phyloP scores from a whole-genome alignment of 352 stramenopile species.

The Thalassiosira hispida region DNA sequence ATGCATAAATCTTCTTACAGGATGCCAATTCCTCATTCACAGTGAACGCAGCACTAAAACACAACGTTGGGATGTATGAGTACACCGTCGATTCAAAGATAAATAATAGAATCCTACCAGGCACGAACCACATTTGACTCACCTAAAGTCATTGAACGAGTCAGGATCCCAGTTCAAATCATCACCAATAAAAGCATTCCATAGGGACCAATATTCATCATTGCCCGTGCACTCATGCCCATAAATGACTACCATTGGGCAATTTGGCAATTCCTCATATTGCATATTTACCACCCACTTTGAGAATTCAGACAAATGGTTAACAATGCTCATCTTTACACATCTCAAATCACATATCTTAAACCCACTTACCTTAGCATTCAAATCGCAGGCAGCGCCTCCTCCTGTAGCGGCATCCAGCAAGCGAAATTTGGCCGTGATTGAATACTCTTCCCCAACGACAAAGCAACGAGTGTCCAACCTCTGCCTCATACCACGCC shows the following conservation, averaged over 20 bases:
- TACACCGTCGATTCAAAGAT: neutral
- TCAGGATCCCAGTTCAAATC: slow-evolving; percentile 31
- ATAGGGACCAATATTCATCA: no score
- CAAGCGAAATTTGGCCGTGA: slow-evolving; percentile 57
- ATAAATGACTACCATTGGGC: slow-evolving; percentile 53
- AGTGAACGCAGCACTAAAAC: slow-evolving; percentile 20
- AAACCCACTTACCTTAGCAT: no score
- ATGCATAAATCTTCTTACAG: slow-evolving; percentile 49
- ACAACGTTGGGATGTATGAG: neutral
- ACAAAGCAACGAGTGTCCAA: slow-evolving; percentile 57
- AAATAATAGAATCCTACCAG: slow-evolving; percentile 5
- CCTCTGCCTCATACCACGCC: slow-evolving; percentile 41
- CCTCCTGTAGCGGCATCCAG: slow-evolving; percentile 38
- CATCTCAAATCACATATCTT: no score
- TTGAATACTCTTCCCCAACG: slow-evolving; percentile 44
- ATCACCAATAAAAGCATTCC: slow-evolving; percentile 18
- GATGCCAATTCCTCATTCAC: slow-evolving; percentile 50
- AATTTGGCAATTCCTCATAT: slow-evolving; percentile 34
- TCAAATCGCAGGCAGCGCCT: slow-evolving; percentile 47
- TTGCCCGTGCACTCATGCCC: slow-evolving; percentile 35
- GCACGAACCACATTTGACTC: neutral
- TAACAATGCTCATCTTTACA: no score
- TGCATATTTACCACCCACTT: no score
- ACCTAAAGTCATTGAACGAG: slow-evolving; percentile 51
- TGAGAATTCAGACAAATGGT: no score